Conservation (phyloP, 371 early-diverging fungal genomes). For the Synchytrium microbalum region DNA sequence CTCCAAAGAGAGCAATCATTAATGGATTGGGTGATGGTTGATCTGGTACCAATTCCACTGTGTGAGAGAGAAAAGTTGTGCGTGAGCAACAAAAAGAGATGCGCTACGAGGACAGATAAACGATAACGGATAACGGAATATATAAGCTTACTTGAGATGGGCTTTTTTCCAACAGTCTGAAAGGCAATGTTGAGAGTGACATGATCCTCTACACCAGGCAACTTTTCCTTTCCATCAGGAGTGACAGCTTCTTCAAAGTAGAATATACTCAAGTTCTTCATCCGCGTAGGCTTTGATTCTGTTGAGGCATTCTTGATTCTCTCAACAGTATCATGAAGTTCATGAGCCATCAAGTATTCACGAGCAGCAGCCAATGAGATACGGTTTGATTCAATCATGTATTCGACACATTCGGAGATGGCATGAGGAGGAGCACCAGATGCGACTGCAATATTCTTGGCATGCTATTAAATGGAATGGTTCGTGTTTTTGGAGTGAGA, state of each 20-base stretch:
- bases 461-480: conserved; percentile 31
- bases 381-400: conserved; percentile 54
- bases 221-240: conserved; percentile 11
- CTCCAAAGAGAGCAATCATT: conserved; percentile 30
- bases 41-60: conserved; percentile 1
- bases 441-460: conserved; percentile 60
- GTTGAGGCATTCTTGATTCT: not conserved
- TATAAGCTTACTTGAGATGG: conserved; percentile 25
- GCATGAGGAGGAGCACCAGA: conserved; percentile 57
- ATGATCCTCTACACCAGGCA: conserved; percentile 3
- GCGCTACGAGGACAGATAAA: not conserved
- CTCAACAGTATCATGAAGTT: conserved; percentile 25
- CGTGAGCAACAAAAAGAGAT: not conserved
- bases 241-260: conserved; percentile 30
- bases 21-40: conserved; percentile 19
- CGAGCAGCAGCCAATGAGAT: conserved; percentile 46
- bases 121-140: not conserved
- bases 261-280: conserved; percentile 36
- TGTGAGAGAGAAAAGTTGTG: not conserved
- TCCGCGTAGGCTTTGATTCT: not conserved
- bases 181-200: conserved; percentile 46
- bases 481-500: too few species aligned
- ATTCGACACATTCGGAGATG: conserved; percentile 50
- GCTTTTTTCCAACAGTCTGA: conserved; percentile 31
- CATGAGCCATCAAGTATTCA: conserved; percentile 44